These are phyloP conservation scores for Talaromyces albobiverticillius DNA, from an alignment of 2,329 filamentous ascomycete genomes.

Conservation along the genomic window DNA sequence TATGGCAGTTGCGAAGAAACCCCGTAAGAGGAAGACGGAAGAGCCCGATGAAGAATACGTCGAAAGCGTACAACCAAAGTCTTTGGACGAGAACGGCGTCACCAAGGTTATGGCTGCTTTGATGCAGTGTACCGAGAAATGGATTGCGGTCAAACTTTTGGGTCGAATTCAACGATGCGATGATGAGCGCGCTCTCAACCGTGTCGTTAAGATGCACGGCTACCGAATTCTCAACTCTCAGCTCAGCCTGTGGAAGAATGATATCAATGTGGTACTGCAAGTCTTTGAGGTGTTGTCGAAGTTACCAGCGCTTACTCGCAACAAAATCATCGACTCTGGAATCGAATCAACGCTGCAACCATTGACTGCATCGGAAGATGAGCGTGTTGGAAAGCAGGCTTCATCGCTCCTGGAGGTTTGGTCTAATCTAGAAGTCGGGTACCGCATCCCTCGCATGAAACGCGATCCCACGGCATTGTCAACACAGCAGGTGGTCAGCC, in stretches of 20 bases:
- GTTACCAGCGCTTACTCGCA: slow-evolving; percentile 85
- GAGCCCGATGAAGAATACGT: slow-evolving; percentile 97
- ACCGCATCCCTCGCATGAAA: slow-evolving; percentile 90
- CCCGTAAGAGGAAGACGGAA: slow-evolving; percentile 83
- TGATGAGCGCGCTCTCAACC: slow-evolving; percentile 81
- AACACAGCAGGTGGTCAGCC: slow-evolving; percentile 58
- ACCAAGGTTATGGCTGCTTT: slow-evolving; percentile 94
- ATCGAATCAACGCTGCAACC: slow-evolving; percentile 79
- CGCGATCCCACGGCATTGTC: slow-evolving; percentile 62
- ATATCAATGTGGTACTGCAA: slow-evolving; percentile 84
- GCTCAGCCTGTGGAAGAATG: slow-evolving; percentile 80
- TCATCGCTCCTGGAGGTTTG: slow-evolving; percentile 74
- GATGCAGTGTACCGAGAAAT: slow-evolving; percentile 98
- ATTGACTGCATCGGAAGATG: slow-evolving; percentile 66
- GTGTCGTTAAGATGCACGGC: slow-evolving; percentile 93
- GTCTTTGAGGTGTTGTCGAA: slow-evolving; percentile 84
- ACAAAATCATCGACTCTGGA: slow-evolving; percentile 95
- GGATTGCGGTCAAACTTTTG: slow-evolving; percentile 95
- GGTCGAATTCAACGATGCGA: slow-evolving; percentile 82
- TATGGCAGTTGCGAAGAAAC: slow-evolving; percentile 81
- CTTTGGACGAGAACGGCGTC: slow-evolving; percentile 76
- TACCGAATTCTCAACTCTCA: slow-evolving; percentile 92
- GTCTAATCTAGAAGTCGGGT: slow-evolving; percentile 85
- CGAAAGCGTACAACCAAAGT: slow-evolving; percentile 77
- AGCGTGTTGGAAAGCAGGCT: slow-evolving; percentile 70